Percentiles rank a stretch among this genome's conserved stretches.
Conservation (phyloP, 768 basidiomycete genomes). For the Lactarius tabidus region DNA sequence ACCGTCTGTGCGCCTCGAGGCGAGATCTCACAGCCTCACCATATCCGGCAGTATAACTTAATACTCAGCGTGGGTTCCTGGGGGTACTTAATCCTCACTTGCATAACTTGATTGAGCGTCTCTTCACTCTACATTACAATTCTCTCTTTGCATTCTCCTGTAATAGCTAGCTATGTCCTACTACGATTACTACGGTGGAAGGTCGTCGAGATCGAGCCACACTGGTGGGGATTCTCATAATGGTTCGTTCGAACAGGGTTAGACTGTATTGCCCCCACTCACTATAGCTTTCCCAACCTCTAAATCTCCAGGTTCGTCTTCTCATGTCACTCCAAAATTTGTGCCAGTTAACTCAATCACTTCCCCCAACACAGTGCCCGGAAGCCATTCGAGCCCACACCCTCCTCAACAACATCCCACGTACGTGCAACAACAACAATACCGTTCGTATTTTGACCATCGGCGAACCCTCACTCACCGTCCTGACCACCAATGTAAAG, state of each 20-base stretch:
- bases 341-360: conserved; percentile 20
- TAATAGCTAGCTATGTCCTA: conserved; percentile 26
- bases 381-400: conserved; percentile 14
- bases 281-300: conserved; percentile 25
- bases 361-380: conserved; percentile 16
- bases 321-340: conserved; percentile 17
- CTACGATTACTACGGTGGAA: conserved; percentile 23
- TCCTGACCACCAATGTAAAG: conserved; percentile 11
- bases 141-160: conserved; percentile 23
- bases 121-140: conserved; percentile 24
- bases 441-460: conserved; percentile 16
- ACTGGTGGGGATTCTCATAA: conserved; percentile 22
- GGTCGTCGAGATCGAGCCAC: conserved; percentile 16
- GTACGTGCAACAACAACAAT: conserved; percentile 10
- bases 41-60: not conserved
- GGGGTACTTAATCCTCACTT: conserved; percentile 17
- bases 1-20: conserved; percentile 8
- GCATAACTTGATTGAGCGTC: not conserved
- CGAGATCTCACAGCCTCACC: conserved; percentile 2
- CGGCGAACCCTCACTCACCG: not conserved
- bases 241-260: conserved; percentile 27
- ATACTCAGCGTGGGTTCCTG: conserved; percentile 4
- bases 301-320: conserved; percentile 25
- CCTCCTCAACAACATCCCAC: conserved; percentile 20
- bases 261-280: conserved; percentile 25